phyloP scores from a whole-genome alignment of 345 rosid genomes.

The Salix viminalis region DNA sequence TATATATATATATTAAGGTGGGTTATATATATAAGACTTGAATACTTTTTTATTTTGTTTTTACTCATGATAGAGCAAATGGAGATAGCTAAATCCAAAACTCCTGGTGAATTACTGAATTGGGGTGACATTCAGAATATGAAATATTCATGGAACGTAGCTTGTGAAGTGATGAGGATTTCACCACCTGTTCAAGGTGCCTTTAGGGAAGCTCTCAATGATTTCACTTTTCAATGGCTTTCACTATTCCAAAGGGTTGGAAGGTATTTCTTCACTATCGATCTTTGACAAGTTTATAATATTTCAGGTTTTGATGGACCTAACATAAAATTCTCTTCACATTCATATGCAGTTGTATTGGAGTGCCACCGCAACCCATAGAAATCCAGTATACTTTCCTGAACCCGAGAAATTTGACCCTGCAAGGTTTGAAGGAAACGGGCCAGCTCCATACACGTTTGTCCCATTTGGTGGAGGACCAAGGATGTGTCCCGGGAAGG shows the following conservation, averaged over 20 bases:
- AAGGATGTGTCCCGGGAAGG: too few species aligned
- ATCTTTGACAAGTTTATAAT: neutral
- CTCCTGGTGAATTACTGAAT: constrained; percentile 24
- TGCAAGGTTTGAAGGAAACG: constrained; percentile 26
- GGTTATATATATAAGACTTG: too few species aligned
- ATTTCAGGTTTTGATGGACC: neutral
- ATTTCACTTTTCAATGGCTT: constrained; percentile 37
- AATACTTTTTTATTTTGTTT: too few species aligned
- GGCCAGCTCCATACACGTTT: constrained; percentile 37
- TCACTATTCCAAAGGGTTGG: constrained; percentile 41
- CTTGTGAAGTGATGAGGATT: constrained; percentile 36
- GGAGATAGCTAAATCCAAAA: constrained; percentile 30
- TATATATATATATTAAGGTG: too few species aligned
- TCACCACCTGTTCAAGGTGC: constrained; percentile 38
- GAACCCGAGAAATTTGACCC: constrained; percentile 37
- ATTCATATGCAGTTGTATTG: constrained; percentile 20
- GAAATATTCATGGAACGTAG: constrained; percentile 42
- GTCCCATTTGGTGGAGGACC: constrained; percentile 19
- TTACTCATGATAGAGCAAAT: constrained; percentile 27
- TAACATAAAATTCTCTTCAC: neutral
- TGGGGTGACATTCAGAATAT: constrained; percentile 39
- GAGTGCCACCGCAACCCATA: constrained; percentile 33
- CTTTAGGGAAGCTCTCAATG: constrained; percentile 34
- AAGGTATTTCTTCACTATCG: constrained; percentile 17
- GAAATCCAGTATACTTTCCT: constrained; percentile 21